Conservation (phyloP, 495 filamentous ascomycete species). For the Trichoderma erinaceum region DNA sequence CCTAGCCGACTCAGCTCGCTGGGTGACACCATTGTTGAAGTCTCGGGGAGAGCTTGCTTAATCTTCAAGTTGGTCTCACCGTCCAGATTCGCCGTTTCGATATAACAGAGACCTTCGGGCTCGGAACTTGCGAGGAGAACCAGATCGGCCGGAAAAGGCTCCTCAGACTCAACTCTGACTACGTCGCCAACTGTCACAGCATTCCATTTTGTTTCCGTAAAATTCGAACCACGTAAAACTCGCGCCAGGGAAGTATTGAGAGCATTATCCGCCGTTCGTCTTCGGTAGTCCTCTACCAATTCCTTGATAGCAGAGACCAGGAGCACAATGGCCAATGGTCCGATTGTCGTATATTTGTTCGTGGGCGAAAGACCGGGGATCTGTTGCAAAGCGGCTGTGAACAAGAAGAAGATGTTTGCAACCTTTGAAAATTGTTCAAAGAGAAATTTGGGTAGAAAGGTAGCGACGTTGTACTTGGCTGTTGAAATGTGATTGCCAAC, state of each 20-base stretch:
- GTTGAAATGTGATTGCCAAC: constrained; percentile 96
- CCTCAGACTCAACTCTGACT: constrained; percentile 88
- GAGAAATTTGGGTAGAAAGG: constrained; percentile 96
- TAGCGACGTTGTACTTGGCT: constrained; percentile 92
- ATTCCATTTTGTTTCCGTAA: constrained; percentile 86
- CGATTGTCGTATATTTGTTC: constrained; percentile 93
- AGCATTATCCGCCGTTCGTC: constrained; percentile 77
- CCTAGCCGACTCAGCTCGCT: constrained; percentile 80
- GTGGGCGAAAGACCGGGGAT: constrained; percentile 93
- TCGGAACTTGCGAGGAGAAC: constrained; percentile 91
- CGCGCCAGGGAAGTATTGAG: constrained; percentile 85
- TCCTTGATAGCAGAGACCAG: constrained; percentile 93
- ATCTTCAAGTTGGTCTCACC: constrained; percentile 99
- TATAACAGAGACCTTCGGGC: constrained; percentile 96
- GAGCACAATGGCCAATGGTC: constrained; percentile 81
- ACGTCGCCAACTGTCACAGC: constrained; percentile 92
- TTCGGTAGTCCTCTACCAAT: constrained; percentile 85
- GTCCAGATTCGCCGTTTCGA: constrained; percentile 97
- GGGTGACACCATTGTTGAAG: constrained; percentile 77
- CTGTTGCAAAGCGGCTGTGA: constrained; percentile 92
- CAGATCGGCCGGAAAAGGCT: constrained; percentile 93
- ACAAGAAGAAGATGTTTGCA: constrained; percentile 98
- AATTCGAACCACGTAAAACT: constrained; percentile 76
- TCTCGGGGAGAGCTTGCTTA: constrained; percentile 96
- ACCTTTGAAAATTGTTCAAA: constrained; percentile 99